Percentiles rank a stretch among this genome's conserved stretches.
These are phyloP conservation scores for Backusella tuberculispora DNA, from an alignment of 192 early-diverging fungal species.

Conservation along the genomic window DNA sequence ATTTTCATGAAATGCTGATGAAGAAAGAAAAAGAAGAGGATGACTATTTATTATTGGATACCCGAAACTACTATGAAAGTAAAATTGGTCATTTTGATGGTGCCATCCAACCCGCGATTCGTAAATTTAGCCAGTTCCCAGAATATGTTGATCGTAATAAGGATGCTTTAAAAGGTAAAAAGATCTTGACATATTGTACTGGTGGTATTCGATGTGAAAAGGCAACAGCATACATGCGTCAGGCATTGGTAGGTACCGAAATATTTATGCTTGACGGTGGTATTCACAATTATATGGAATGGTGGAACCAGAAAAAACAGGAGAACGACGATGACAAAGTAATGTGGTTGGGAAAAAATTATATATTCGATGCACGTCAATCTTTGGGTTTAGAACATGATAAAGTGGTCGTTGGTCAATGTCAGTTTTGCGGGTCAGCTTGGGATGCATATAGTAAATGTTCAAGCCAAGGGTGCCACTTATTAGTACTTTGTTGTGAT, in stretches of 20 bases:
- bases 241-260: slow-evolving; percentile 45
- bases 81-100: slow-evolving; percentile 62
- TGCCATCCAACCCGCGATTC: slow-evolving; percentile 63
- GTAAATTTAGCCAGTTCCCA: slow-evolving; percentile 66
- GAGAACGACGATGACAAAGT: slow-evolving; percentile 40
- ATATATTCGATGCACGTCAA: slow-evolving; percentile 76
- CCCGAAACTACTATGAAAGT: slow-evolving; percentile 72
- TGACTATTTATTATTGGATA: slow-evolving; percentile 54
- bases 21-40: slow-evolving; percentile 39
- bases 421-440: slow-evolving; percentile 41
- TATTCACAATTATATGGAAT: slow-evolving; percentile 74
- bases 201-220: slow-evolving; percentile 64
- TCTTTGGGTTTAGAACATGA: slow-evolving; percentile 39
- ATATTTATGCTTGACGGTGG: slow-evolving; percentile 72
- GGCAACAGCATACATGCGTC: slow-evolving; percentile 57
- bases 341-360: slow-evolving; percentile 69
- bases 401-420: slow-evolving; percentile 38
- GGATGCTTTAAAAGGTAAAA: slow-evolving; percentile 49
- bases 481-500: slow-evolving; percentile 55
- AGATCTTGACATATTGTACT: slow-evolving; percentile 73
- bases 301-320: slow-evolving; percentile 34
- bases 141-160: slow-evolving; percentile 57
- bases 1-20: slow-evolving; percentile 55
- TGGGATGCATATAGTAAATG: slow-evolving; percentile 60
- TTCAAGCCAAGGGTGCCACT: slow-evolving; percentile 49